Base-by-base conservation (phyloP, 805 yeast species). In the Yarrowia sp. region DNA sequence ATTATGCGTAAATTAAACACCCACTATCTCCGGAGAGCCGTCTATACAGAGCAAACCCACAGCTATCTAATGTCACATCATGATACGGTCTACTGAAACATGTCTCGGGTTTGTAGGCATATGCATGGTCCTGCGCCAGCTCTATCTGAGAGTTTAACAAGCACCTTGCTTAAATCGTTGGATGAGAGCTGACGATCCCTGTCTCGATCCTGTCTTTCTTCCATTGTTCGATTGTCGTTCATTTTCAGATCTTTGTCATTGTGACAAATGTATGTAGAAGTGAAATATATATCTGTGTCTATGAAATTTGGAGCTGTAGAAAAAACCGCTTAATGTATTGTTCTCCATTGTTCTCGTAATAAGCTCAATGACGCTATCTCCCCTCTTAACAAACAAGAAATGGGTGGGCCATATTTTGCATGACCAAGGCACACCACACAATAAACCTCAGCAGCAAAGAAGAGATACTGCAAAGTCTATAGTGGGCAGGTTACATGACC, bases 111-210 rank as follows among this genome's bases (percentile, higher is more conserved):
- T 47, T 14, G 15, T 7, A 14, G 32, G 39, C 35, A 17, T n/a
- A 47, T 47, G 39, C 53, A 33, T 45, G 51, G 38, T n/a, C 51
- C 51, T 45, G 51, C 51, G 51, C 51, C 51, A 45, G 36, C 36
- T 45, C 51, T 31, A 45, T 45, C 51, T 45, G 14, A 15, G 48
- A 44, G 31, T 17, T 28, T 22, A 44, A 22, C 31, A 22, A 22
- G 28, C 38, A 35, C 10, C 38, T 35, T 35, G 38, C 10, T 35
- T 11, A 22, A 35, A 35, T 35, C 38, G 10, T 35, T 35, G 38
- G 38, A 35, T 35, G 13, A 11, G 13, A 35, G 10, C 38, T 35
- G 38, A 4, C 38, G 38, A 35, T 35, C 38, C 38, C 13, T 35
- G 38, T 35, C 38, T 9, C 38, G 28, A 22, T 22, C 28, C 28